Evolutionary conservation across 2,329 filamentous ascomycete species (phyloP).

Genomic region (Ciborinia camelliae): DNA sequence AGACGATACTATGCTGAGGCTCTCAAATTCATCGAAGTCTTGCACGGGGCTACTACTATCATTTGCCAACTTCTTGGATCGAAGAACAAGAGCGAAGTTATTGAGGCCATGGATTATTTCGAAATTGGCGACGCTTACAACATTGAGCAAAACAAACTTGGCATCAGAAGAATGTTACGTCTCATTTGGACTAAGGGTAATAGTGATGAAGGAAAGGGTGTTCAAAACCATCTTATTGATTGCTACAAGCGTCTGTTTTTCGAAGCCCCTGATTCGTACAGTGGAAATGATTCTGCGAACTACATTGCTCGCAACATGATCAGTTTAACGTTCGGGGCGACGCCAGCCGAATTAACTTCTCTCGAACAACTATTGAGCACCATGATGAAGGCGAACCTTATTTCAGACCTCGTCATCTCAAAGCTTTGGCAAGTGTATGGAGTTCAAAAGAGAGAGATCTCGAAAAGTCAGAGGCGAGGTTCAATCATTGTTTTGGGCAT

Average conservation of each 20-base stretch:
- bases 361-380: constrained; percentile 91
- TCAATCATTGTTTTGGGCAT: constrained; percentile 96
- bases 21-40: constrained; percentile 85
- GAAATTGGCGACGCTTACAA: constrained; percentile 94
- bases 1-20: constrained; percentile 92
- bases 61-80: constrained; percentile 88
- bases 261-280: constrained; percentile 86
- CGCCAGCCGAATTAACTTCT: constrained; percentile 90
- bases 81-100: constrained; percentile 96
- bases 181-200: constrained; percentile 99
- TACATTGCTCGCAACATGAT: constrained; percentile 99
- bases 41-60: constrained; percentile 76
- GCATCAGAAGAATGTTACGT: constrained; percentile 91
- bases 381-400: constrained; percentile 92
- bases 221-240: constrained; percentile 94
- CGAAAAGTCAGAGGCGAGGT: constrained; percentile 81
- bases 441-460: constrained; percentile 89
- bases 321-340: constrained; percentile 92
- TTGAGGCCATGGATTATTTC: constrained; percentile 99
- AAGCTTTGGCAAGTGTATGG: constrained; percentile 99
- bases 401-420: constrained; percentile 79
- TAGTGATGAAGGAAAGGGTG: constrained; percentile 96
- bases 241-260: constrained; percentile 97
- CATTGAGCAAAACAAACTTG: constrained; percentile 85
- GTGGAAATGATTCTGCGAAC: constrained; percentile 83